Percentiles rank a stretch among this genome's conserved stretches.
phyloP scores from a whole-genome alignment of 805 yeast genomes.

The Myxozyma vanderwaltii region DNA sequence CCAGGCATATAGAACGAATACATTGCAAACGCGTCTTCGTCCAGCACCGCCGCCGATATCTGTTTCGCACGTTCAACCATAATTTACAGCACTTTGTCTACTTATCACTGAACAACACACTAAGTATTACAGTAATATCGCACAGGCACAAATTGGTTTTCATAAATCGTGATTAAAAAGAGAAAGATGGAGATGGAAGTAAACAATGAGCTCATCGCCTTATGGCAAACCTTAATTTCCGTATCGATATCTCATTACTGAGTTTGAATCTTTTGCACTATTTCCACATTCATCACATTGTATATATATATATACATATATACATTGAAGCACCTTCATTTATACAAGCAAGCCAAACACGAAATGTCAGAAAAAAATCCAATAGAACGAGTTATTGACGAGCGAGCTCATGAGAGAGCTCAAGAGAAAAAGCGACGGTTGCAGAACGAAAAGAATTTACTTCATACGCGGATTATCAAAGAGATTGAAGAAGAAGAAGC shows the following conservation, averaged over 20 bases:
- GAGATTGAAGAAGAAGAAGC: constrained; percentile 24
- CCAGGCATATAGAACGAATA: constrained; percentile 30
- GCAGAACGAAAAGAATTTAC: constrained; percentile 10
- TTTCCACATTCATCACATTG: no score
- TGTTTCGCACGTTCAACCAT: background rate
- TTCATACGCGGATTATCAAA: background rate
- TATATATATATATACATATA: no score
- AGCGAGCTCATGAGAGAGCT: constrained; percentile 14
- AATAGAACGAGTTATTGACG: background rate
- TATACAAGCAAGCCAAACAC: no score
- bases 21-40: constrained; percentile 29
- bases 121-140: no score
- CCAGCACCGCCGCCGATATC: constrained; percentile 8
- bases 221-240: no score
- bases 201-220: no score
- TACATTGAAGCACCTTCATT: no score
- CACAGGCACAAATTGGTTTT: no score
- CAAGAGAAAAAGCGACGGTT: constrained; percentile 18
- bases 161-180: no score
- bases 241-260: no score
- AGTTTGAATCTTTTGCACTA: no score
- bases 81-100: background rate
- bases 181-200: no score
- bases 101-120: background rate
- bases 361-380: background rate